Base-by-base conservation (phyloP, 73 alveolate species). In the Tetrahymena malaccensis region DNA sequence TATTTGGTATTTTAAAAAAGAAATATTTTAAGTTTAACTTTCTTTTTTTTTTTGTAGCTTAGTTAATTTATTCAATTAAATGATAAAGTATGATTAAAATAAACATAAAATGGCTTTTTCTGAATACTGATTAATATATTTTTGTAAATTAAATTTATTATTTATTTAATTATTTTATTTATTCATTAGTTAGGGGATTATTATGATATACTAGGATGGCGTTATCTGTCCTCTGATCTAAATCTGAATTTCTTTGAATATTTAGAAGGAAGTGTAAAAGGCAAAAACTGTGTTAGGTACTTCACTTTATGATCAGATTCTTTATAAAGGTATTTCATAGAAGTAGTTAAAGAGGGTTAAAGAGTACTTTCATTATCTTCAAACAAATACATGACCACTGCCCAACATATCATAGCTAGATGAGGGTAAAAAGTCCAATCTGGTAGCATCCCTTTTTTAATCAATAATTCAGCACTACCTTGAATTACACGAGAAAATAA, bases 321-420 rank as follows among this genome's bases (percentile, higher is more conserved):
- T 50, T 97, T 95, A 85, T 98, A 98, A 44, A 98, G 94, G 94
- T 94, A 98, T 6, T 95, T 95, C 99, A 98, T 97, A 85, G 98
- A 93, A 93, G 98, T 94, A 34, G 96, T 57, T 37, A 98, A 94
- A 2, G 98, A 96, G 84, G 96, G 95, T 94, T 98, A 96, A 37
- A 98, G 97, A 34, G 95, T 96, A 11, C 95, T 93, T 55, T 94
- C 57, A 94, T 98, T 98, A 43, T 96, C 98, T 89, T 97, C 99
- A 84, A 98, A 98, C 27, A 98, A 50, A 94, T 93, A 96, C 98
- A 98, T 97, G 35, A 97, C 99, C 21, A 97, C 94, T 25, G 98
- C 99, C 99, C 99, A 98, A 40, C 94, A 95, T 19, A 97, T 40
- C 94, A 96, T 95, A 21, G 98, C 96, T 40, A 96, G 94, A 8